Evolutionary conservation across 2,329 filamentous ascomycete genomes (phyloP).

Genomic region (Monosporascus ibericus): DNA sequence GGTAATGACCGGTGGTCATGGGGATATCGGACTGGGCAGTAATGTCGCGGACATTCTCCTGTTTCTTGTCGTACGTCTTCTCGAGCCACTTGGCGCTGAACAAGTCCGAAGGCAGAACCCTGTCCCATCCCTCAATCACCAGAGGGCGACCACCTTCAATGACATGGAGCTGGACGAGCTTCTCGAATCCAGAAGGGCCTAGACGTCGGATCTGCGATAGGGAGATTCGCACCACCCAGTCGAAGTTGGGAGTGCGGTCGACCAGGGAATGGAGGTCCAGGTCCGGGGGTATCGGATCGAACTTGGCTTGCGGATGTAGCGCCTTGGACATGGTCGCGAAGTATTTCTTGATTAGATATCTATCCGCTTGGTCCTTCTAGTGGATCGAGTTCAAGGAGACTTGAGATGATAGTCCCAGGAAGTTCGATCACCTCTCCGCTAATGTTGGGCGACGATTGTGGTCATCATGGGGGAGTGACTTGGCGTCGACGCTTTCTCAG

Average conservation of each 20-base stretch:
- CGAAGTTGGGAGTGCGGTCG: slow-evolving; percentile 74
- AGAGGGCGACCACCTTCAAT: slow-evolving; percentile 80
- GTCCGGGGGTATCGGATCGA: slow-evolving; percentile 83
- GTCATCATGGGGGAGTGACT: too few relatives aligned
- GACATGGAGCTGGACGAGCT: slow-evolving; percentile 76
- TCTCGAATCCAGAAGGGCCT: slow-evolving; percentile 75
- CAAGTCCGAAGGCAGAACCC: slow-evolving; percentile 65
- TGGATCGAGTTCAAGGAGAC: too few relatives aligned
- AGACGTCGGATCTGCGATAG: slow-evolving; percentile 72
- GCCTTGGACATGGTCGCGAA: slow-evolving; percentile 61
- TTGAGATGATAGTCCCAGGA: too few relatives aligned
- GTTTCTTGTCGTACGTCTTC: slow-evolving; percentile 70
- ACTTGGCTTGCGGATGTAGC: slow-evolving; percentile 76
- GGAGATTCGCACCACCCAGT: slow-evolving; percentile 77
- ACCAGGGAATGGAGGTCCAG: slow-evolving; percentile 74
- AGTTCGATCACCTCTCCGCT: too few relatives aligned
- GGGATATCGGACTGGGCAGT: slow-evolving; percentile 65
- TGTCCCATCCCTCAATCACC: slow-evolving; percentile 84
- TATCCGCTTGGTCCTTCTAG: too few relatives aligned
- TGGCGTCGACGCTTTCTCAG: too few relatives aligned
- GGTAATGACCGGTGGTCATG: slow-evolving; percentile 84
- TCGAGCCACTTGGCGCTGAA: slow-evolving; percentile 80
- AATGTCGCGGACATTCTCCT: slow-evolving; percentile 81
- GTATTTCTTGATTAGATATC: neutral
- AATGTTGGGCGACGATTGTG: too few relatives aligned